A percentile compares a stretch with the other conserved stretches of the same genome.
These are phyloP conservation scores for Lippia alba DNA, from an alignment of 305 asterid species.

Conservation along the genomic window DNA sequence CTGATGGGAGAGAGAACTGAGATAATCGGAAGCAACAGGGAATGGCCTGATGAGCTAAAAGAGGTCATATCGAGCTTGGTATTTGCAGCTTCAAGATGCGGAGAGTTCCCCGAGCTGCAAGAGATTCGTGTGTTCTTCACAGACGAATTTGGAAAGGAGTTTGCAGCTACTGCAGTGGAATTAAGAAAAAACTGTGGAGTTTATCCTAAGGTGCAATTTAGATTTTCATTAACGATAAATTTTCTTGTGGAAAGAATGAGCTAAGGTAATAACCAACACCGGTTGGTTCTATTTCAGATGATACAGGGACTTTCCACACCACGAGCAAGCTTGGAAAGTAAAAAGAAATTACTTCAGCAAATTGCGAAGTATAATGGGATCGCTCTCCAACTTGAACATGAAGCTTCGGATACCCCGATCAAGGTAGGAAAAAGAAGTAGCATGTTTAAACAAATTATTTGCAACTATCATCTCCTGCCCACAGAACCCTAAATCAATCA, in stretches of 20 bases:
- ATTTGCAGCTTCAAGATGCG: constrained; percentile 62
- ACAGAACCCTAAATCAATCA: no score
- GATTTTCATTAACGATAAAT: background rate
- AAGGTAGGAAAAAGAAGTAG: constrained; percentile 1
- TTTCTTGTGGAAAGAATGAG: background rate
- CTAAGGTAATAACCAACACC: background rate
- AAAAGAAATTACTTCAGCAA: constrained; percentile 49
- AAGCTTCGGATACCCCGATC: constrained; percentile 1
- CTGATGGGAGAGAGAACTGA: constrained; percentile 31
- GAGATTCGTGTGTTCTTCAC: constrained; percentile 51
- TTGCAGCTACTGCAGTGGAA: constrained; percentile 48
- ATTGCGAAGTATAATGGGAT: constrained; percentile 56
- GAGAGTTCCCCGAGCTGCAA: constrained; percentile 66
- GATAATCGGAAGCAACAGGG: constrained; percentile 38
- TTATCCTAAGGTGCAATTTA: constrained; percentile 44
- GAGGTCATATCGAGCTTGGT: constrained; percentile 52
- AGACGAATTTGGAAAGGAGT: constrained; percentile 50
- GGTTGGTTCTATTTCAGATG: constrained; percentile 40
- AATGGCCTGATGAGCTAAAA: constrained; percentile 50
- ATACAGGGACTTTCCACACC: constrained; percentile 58
- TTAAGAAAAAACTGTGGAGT: constrained; percentile 46
- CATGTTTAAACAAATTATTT: no score
- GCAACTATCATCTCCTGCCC: background rate
- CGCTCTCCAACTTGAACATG: constrained; percentile 24
- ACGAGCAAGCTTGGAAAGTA: constrained; percentile 56